Evolutionary conservation across 2,329 filamentous ascomycete genomes (phyloP).

Genomic region (Aureobasidium sp.): DNA sequence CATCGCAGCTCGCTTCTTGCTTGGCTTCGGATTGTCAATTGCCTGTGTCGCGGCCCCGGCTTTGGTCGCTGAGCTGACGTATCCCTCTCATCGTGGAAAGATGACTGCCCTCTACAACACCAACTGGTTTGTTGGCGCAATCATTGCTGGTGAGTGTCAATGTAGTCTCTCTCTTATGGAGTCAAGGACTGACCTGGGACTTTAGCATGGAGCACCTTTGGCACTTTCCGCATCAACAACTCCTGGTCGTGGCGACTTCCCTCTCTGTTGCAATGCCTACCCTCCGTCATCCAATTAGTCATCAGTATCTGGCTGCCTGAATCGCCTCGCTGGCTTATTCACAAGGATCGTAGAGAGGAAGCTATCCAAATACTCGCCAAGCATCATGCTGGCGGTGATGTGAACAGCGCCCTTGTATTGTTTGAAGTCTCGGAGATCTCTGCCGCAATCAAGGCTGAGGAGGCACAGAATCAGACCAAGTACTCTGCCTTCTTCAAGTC

Average conservation of each 20-base stretch:
- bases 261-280: slow-evolving; percentile 22
- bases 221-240: slow-evolving; percentile 12
- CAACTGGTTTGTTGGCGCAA: no score
- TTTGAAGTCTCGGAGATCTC: slow-evolving; percentile 58
- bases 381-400: slow-evolving; percentile 56
- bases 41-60: neutral
- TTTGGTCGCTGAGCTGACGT: neutral
- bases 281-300: slow-evolving; percentile 26
- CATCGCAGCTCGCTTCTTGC: neutral
- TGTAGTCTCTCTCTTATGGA: no score
- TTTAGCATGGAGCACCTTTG: neutral
- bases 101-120: neutral
- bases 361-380: slow-evolving; percentile 52
- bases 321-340: slow-evolving; percentile 45
- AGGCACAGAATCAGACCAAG: neutral
- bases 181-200: no score
- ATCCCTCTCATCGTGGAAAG: neutral
- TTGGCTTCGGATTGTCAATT: neutral
- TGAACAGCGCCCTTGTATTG: slow-evolving; percentile 51
- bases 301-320: slow-evolving; percentile 45
- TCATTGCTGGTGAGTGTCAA: no score
- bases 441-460: neutral
- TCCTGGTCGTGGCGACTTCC: slow-evolving; percentile 17
- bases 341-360: slow-evolving; percentile 5
- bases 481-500: slow-evolving; percentile 42